Evolutionary conservation across 2,329 filamentous ascomycete genomes (phyloP).

Genomic region (Gyromitra esculenta): DNA sequence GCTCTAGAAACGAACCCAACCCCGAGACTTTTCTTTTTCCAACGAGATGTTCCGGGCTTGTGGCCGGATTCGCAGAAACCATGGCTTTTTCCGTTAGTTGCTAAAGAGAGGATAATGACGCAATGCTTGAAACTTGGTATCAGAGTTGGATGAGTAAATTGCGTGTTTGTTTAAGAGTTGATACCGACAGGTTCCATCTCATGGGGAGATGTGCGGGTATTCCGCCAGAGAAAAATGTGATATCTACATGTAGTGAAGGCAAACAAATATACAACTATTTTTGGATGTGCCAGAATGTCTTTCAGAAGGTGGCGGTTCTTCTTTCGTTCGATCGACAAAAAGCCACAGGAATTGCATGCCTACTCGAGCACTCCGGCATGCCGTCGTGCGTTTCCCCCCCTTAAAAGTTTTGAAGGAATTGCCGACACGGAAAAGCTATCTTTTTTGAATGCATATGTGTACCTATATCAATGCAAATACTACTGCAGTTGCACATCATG

Average conservation of each 20-base stretch:
- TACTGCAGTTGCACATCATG: neutral
- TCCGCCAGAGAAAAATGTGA: constrained; percentile 7
- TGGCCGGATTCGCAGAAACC: constrained; percentile 15
- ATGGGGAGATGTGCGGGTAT: constrained; percentile 14
- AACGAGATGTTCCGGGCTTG: constrained; percentile 28
- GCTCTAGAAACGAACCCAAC: constrained; percentile 33
- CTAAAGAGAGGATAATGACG: constrained; percentile 19
- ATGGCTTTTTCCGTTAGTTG: neutral
- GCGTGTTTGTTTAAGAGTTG: constrained; percentile 10
- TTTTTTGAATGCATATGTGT: no score
- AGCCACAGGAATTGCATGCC: constrained; percentile 2
- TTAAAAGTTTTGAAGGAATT: neutral
- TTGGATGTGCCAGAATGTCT: neutral
- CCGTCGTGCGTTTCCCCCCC: neutral
- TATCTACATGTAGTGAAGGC: neutral
- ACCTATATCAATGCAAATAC: no score
- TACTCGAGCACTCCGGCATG: neutral
- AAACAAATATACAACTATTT: neutral
- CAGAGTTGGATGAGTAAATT: constrained; percentile 7
- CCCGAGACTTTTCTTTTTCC: constrained; percentile 23
- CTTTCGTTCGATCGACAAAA: neutral
- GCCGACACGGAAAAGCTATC: no score
- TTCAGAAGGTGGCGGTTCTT: neutral
- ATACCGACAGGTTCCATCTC: neutral
- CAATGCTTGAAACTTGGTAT: constrained; percentile 12